Conservation (phyloP, 805 yeast genomes). For the Saccharomycopsis javanensis region DNA sequence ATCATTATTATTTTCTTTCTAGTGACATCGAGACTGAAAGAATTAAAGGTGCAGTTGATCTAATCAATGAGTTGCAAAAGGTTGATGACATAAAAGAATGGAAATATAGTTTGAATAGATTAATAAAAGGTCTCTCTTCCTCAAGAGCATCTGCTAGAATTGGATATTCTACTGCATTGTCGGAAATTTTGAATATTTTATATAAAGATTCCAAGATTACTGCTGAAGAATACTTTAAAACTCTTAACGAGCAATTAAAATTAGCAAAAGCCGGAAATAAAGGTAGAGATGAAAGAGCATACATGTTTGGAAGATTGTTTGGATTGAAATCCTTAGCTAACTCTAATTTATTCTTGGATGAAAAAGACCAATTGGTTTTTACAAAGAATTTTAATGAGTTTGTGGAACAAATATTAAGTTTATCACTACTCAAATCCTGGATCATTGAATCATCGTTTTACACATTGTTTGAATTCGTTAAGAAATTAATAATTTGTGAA, state of each 20-base stretch:
- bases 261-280: constrained; percentile 37
- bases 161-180: constrained; percentile 81
- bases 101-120: constrained; percentile 70
- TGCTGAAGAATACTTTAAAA: constrained; percentile 29
- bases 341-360: constrained; percentile 33
- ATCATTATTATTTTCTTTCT: constrained; percentile 66
- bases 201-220: constrained; percentile 28
- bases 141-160: constrained; percentile 75
- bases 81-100: constrained; percentile 48
- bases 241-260: constrained; percentile 30
- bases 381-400: constrained; percentile 31
- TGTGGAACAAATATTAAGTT: constrained; percentile 39
- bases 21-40: constrained; percentile 70
- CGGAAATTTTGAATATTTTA: constrained; percentile 46
- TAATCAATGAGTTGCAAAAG: constrained; percentile 49
- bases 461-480: constrained; percentile 51
- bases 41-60: constrained; percentile 54
- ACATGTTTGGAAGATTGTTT: constrained; percentile 73
- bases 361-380: constrained; percentile 20
- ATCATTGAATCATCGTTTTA: constrained; percentile 71
- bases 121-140: constrained; percentile 73
- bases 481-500: constrained; percentile 3
- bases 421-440: constrained; percentile 69
- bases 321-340: constrained; percentile 71
- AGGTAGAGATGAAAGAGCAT: constrained; percentile 77